A percentile compares a stretch with the other conserved stretches of the same genome.
Evolutionary conservation across 164 flowering plant genomes (phyloP).

Genomic region (Magnolia changhungtana): DNA sequence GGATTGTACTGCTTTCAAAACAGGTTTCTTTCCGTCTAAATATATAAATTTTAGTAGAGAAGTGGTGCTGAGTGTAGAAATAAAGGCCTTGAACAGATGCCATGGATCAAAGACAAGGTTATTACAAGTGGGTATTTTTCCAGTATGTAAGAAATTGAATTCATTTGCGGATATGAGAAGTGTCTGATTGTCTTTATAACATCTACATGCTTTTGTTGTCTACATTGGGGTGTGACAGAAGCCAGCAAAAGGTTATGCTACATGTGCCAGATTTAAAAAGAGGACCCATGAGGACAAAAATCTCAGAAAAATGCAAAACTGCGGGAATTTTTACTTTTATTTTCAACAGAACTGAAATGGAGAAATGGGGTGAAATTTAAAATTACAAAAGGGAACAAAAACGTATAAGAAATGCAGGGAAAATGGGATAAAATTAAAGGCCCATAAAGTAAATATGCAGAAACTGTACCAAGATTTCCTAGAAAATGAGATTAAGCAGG

Average conservation of each 20-base stretch:
- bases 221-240: not conserved
- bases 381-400: not conserved
- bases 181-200: no score
- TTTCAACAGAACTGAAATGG: not conserved
- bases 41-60: not conserved
- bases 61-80: slow-evolving; percentile 4
- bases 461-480: no score
- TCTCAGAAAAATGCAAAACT: not conserved
- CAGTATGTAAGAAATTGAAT: not conserved
- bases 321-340: no score
- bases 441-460: not conserved
- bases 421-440: not conserved
- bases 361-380: not conserved
- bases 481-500: no score
- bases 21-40: not conserved
- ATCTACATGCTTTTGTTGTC: not conserved
- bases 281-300: not conserved
- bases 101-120: slow-evolving; percentile 13
- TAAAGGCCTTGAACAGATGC: slow-evolving; percentile 12
- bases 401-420: not conserved
- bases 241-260: not conserved
- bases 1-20: not conserved
- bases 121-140: not conserved
- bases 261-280: not conserved
- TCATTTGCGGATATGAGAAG: no score